phyloP scores from a whole-genome alignment of 768 basidiomycete species.

The Boletus rufocinnamomeus region DNA sequence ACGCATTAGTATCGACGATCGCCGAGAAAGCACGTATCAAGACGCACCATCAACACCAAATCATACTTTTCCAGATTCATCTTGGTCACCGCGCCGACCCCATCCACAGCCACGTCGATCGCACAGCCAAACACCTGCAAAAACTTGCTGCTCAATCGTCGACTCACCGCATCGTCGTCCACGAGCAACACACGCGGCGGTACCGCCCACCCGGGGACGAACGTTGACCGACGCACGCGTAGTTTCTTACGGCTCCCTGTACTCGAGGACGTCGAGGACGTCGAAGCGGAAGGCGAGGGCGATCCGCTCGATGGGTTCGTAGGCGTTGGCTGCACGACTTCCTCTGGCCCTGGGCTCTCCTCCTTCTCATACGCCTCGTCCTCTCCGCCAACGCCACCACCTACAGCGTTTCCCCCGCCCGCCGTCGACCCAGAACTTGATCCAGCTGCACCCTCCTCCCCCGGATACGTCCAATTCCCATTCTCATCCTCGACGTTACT shows the following conservation, averaged over 20 bases:
- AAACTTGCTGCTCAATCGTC: constrained; percentile 89
- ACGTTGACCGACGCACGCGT: constrained; percentile 73
- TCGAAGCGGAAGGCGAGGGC: constrained; percentile 18
- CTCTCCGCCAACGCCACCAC: constrained; percentile 17
- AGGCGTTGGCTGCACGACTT: constrained; percentile 43
- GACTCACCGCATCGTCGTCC: constrained; percentile 92
- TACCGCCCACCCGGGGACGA: constrained; percentile 89
- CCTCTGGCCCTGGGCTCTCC: constrained; percentile 36
- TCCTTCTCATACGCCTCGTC: constrained; percentile 29
- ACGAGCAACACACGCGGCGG: constrained; percentile 90
- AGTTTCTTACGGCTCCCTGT: constrained; percentile 43
- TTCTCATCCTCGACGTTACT: constrained; percentile 50
- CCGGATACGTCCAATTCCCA: constrained; percentile 64
- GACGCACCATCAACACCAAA: constrained; percentile 86
- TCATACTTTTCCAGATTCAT: constrained; percentile 98
- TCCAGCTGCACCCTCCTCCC: constrained; percentile 19
- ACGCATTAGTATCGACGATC: not conserved
- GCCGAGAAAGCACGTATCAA: not conserved
- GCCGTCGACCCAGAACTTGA: constrained; percentile 15
- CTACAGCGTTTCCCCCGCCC: constrained; percentile 25
- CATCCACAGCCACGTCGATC: constrained; percentile 93
- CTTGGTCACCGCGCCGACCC: constrained; percentile 88
- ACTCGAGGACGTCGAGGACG: constrained; percentile 10
- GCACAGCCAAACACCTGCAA: constrained; percentile 94
- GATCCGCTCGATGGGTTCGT: constrained; percentile 26